Evolutionary conservation across 1,284 basidiomycete genomes (phyloP), one percentile per base, ranked within the genome.

Genomic region (Moesziomyces parantarcticus): DNA sequence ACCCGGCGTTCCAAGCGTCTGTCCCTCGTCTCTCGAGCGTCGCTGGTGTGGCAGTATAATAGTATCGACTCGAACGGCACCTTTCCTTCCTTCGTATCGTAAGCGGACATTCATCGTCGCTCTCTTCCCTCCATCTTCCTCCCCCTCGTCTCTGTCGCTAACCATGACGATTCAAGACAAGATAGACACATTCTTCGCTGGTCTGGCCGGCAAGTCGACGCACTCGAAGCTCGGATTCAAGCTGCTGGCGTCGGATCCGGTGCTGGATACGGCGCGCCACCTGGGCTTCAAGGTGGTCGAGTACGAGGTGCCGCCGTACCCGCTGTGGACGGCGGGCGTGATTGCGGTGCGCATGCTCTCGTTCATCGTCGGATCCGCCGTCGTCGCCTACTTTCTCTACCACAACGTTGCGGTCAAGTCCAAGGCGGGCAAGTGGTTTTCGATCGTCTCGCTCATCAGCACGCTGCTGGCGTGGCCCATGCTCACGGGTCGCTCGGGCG

Each of bases 301-400:
- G 56, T 80, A 79, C 50, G 77, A 80, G 53, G 54, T 79, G 29
- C 70, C 77, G 13, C 66, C 63, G 22, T 80, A 79, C 32, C 76
- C 75, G 25, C 63, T 78, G 22, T 23, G 13, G 20, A 62, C 58
- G 9, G 76, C 69, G 4, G 68, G 50, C 10, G 51, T 75, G 54
- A 65, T 72, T 6, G 50, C 56, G 1, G 22, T 79, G 14, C 69
- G 67, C 39, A 68, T 75, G 66, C 43, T 77, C 10, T 52, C 44
- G 42, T 79, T 79, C 58, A 78, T 80, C 61, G 21, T 80, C 25
- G 52, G 64, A 6, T 70, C 77, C 3, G 54, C 68, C 11, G 42
- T 70, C 40, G 52, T 76, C 21, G 76, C 77, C 26, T 78, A 63
- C 50, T 65, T 79, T n/a, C 64, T 78, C 44, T 80, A 79, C 62